phyloP scores from a whole-genome alignment of 495 filamentous ascomycete genomes.

The Delitschia confertaspora region DNA sequence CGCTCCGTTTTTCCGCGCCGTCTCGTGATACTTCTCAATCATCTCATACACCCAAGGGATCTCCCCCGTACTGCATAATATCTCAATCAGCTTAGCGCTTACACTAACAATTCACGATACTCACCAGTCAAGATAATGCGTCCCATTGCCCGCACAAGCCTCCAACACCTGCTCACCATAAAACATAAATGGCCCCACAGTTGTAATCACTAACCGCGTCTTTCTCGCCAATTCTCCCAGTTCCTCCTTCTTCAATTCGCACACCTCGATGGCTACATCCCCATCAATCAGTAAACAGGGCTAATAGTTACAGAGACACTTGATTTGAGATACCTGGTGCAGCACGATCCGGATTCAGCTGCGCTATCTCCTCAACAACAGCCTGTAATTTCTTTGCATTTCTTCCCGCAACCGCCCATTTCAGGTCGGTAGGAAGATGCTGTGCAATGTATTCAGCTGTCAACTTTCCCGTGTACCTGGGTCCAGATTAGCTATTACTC shows the following conservation, averaged over 20 bases:
- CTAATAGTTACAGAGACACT: too few relatives aligned
- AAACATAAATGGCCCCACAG: conserved; percentile 72
- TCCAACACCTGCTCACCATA: conserved; percentile 75
- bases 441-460: conserved; percentile 69
- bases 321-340: conserved; percentile 67
- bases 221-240: conserved; percentile 61
- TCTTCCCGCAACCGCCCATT: conserved; percentile 85
- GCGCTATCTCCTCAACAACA: conserved; percentile 55
- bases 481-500: background rate
- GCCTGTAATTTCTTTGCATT: conserved; percentile 61
- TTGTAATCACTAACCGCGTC: conserved; percentile 70
- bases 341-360: conserved; percentile 58
- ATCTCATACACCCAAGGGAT: conserved; percentile 70
- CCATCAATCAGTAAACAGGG: too few relatives aligned
- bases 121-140: conserved; percentile 76
- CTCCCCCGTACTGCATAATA: conserved; percentile 59
- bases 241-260: conserved; percentile 53
- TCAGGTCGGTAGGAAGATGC: conserved; percentile 65
- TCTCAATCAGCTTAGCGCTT: conserved; percentile 2
- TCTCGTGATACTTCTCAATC: conserved; percentile 69
- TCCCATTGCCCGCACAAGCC: conserved; percentile 80
- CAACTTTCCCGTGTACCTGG: conserved; percentile 80
- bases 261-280: conserved; percentile 50
- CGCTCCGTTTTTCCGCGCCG: conserved; percentile 63
- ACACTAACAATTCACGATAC: background rate